phyloP scores from a whole-genome alignment of 1,284 basidiomycete genomes.

The Rhodotorula sp. region DNA sequence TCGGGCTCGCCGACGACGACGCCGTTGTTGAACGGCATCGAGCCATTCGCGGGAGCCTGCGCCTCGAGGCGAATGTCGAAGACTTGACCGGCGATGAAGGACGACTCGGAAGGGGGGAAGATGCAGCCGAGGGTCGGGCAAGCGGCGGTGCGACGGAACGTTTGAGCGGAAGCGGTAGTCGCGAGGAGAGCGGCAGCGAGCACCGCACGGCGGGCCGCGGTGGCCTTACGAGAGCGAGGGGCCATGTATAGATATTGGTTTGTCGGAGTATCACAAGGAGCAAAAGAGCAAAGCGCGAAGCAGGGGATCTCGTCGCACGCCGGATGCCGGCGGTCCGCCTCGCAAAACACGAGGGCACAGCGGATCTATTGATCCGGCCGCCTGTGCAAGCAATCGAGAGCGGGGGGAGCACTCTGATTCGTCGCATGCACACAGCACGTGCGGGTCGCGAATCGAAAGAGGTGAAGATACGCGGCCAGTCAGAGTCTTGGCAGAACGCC shows the following conservation, averaged over 20 bases:
- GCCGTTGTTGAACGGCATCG: slow-evolving; percentile 51
- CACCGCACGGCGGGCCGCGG: background rate
- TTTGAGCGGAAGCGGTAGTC: slow-evolving; percentile 46
- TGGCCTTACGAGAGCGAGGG: background rate
- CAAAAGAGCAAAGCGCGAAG: background rate
- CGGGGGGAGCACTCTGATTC: too few relatives aligned
- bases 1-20: slow-evolving; percentile 45
- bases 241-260: background rate
- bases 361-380: too few relatives aligned
- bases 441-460: too few relatives aligned
- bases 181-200: slow-evolving; percentile 29
- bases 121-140: slow-evolving; percentile 29
- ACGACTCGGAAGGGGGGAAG: slow-evolving; percentile 33
- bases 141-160: slow-evolving; percentile 49
- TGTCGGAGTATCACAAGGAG: background rate
- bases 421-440: too few relatives aligned
- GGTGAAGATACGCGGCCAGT: too few relatives aligned
- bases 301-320: background rate
- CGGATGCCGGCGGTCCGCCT: too few relatives aligned
- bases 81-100: slow-evolving; percentile 35
- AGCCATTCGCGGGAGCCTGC: slow-evolving; percentile 52
- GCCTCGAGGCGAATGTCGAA: slow-evolving; percentile 44
- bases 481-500: too few relatives aligned
- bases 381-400: too few relatives aligned
- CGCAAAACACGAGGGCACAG: too few relatives aligned